Evolutionary conservation across 768 basidiomycete genomes (phyloP), one percentile per base, ranked within the genome.

Genomic region (Tricholoma matsutake): DNA sequence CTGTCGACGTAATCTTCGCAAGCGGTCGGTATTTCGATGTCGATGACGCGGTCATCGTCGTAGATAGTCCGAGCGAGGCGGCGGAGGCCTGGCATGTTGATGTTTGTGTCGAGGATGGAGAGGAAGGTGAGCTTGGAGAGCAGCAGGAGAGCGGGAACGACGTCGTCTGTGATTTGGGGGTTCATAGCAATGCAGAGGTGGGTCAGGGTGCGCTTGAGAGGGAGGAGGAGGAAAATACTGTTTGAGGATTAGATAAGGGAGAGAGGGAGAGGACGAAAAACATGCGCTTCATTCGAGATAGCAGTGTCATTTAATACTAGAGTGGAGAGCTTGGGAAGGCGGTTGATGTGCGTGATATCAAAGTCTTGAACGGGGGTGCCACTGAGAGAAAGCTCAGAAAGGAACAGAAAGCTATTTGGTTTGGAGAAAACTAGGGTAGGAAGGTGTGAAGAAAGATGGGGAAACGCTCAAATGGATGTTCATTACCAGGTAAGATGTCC

Each of bases 221-320:
- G 73, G 1, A 84, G 72, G 28, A 90, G 78, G 31, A 84, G 78
- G 63, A 81, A 88, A 25, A 88, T 71, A 9, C 88, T 89, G 64
- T 31, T 35, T 6, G 31, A 49, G 49, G 66, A 61, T 57, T 20
- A 45, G 18, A 28, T 41, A 9, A 11, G 25, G 32, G 59, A 53
- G n/a, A 37, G 55, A 9, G 43, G 56, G 20, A 18, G 35, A 43
- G 1, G 14, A 52, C 10, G 55, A 37, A 22, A 32, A 18, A 67
- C 82, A 53, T 60, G 87, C 87, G 80, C 83, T 78, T 88, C 86
- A 64, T 88, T 85, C 39, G 82, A 78, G 34, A 88, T 82, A 10
- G 79, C 78, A 8, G 86, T 86, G 60, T 81, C 76, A 65, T 81
- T 78, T 20, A 87, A 71, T 39, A 75, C 68, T 32, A 88, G 73